A percentile compares a stretch with the other conserved stretches of the same genome.
phyloP scores from a whole-genome alignment of 2,329 filamentous ascomycete species.

The Phialophora verrucosa region DNA sequence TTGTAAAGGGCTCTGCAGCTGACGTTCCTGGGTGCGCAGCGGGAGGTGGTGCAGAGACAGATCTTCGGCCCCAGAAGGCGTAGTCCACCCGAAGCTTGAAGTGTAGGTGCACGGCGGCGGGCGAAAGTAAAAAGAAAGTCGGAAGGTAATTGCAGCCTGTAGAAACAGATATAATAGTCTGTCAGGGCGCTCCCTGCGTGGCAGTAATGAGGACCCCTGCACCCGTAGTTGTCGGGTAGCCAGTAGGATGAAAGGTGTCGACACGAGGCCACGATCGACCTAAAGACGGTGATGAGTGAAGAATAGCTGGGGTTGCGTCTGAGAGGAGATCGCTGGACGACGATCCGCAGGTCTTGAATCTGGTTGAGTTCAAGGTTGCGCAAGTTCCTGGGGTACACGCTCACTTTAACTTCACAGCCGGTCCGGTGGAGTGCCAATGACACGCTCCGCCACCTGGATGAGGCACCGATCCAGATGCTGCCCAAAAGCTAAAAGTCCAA shows the following conservation, averaged over 20 bases:
- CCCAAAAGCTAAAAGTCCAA: constrained; percentile 16
- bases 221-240: constrained; percentile 10
- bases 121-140: not conserved
- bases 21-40: not conserved
- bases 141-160: constrained; percentile 4
- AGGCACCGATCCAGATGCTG: constrained; percentile 17
- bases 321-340: not conserved
- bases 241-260: constrained; percentile 9
- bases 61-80: not conserved
- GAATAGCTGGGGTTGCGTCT: not conserved
- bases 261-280: constrained; percentile 3
- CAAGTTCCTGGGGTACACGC: constrained; percentile 1
- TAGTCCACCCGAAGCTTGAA: not conserved
- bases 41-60: not conserved
- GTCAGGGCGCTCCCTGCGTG: not conserved
- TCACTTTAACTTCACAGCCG: constrained; percentile 15
- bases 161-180: constrained; percentile 10
- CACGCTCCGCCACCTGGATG: constrained; percentile 18
- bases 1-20: not conserved
- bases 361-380: constrained; percentile 5
- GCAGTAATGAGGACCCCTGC: not conserved
- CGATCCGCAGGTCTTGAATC: not conserved
- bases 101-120: not conserved
- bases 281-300: not conserved
- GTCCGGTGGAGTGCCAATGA: constrained; percentile 3